Base-by-base conservation (phyloP, 108 stramenopile species). In the Phaeodactylum tricornutum region DNA sequence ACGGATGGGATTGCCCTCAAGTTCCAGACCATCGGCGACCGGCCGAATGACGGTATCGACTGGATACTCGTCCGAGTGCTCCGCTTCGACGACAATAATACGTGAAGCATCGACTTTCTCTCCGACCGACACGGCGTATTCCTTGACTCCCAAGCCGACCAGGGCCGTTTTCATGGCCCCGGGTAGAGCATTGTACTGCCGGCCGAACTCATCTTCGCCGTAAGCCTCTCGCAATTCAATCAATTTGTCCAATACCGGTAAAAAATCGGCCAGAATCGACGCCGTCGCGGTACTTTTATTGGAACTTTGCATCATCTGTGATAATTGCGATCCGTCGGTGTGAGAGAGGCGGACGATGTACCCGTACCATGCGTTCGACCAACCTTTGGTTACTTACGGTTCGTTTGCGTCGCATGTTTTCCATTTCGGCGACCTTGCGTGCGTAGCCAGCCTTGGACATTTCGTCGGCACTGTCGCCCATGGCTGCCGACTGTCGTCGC, bases 361-460 rank as follows among this genome's bases (percentile, higher is more conserved):
- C 33, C 8, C 33, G 12, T 12, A 34, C 8, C 33, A 34, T 12
- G 12, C 12, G 33, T 11, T 34, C 8, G 8, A 34, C 33, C 12
- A 34, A 34, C 11, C 11, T 11, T 40, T 3, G 15, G 33, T 7
- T 12, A 61, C 72, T 66, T 53, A 75, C 79, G 16, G 71, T 77
- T 43, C 78, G 68, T 30, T 64, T 66, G 0, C 78, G 62, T 49
- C 75, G 62, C 58, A 77, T 80, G 50, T 78, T 73, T 64, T 88
- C 86, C 64, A 88, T 73, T 35, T 74, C 66, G 3, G 86, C 86
- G 9, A 88, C 81, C 42, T 77, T 74, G 29, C 86, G 71, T 1
- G 81, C 86, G 51, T 84, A 88, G 54, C 86, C 86, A 36, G 55
- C 61, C 35, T 73, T 61, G 41, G 77, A 70, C 51, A 77, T 81